Percentiles rank a stretch among this genome's conserved stretches.
These are phyloP conservation scores for Macadamia tetraphylla DNA, from an alignment of 164 flowering plant genomes.

Conservation along the genomic window DNA sequence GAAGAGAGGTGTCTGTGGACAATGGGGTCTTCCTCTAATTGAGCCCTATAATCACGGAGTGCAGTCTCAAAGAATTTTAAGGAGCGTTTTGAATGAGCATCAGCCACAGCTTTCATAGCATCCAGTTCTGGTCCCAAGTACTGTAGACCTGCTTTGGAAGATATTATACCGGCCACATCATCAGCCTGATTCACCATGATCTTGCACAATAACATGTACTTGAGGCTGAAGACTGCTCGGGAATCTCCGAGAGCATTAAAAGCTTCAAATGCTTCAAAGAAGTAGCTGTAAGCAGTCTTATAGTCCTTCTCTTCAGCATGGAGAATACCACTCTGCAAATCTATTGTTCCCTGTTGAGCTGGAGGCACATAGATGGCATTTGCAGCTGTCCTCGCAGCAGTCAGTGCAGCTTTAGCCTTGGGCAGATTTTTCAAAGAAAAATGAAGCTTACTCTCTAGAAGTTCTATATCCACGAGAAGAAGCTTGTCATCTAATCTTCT, in stretches of 20 bases:
- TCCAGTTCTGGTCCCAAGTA: slow-evolving; percentile 61
- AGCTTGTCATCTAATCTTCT: slow-evolving; percentile 70
- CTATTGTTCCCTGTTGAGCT: slow-evolving; percentile 68
- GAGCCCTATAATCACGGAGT: slow-evolving; percentile 45
- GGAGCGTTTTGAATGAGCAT: slow-evolving; percentile 56
- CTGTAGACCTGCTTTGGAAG: slow-evolving; percentile 59
- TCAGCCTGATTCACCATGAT: slow-evolving; percentile 69
- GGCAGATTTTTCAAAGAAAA: slow-evolving; percentile 58
- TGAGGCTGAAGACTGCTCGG: slow-evolving; percentile 54
- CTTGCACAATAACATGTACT: slow-evolving; percentile 61
- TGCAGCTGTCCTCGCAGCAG: slow-evolving; percentile 70
- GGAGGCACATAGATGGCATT: slow-evolving; percentile 78
- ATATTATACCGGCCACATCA: slow-evolving; percentile 61
- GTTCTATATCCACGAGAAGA: slow-evolving; percentile 63
- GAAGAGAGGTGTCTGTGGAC: slow-evolving; percentile 71
- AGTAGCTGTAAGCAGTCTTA: slow-evolving; percentile 68
- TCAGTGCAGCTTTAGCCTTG: slow-evolving; percentile 69
- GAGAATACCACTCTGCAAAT: slow-evolving; percentile 69
- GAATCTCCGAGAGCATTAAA: slow-evolving; percentile 70
- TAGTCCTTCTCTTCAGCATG: slow-evolving; percentile 76
- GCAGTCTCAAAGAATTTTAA: slow-evolving; percentile 54
- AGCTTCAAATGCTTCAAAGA: slow-evolving; percentile 78
- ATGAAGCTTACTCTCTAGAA: slow-evolving; percentile 65
- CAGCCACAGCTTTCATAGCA: slow-evolving; percentile 75
- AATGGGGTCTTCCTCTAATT: slow-evolving; percentile 64